Conservation (phyloP, 2,329 filamentous ascomycete genomes). For the Xylariaceae sp. region DNA sequence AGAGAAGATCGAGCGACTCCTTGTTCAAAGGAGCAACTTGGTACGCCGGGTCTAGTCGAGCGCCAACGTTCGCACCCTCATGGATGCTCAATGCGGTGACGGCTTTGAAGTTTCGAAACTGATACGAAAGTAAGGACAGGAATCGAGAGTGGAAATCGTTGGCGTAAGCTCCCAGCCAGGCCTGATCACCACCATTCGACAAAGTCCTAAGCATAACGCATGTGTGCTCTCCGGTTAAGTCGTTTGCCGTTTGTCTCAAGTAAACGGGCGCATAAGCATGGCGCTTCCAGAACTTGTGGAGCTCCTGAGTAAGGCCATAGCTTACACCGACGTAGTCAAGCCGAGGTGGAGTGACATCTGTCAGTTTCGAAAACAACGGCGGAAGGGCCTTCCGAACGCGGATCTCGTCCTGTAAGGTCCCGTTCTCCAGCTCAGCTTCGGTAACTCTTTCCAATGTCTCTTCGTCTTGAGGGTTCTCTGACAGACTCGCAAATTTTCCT, state of each 20-base stretch:
- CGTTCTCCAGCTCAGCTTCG: conserved; percentile 74
- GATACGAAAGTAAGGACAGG: conserved; percentile 82
- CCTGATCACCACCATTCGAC: conserved; percentile 56
- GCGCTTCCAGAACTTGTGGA: conserved; percentile 98
- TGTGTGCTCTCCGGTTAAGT: conserved; percentile 94
- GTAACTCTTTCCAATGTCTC: conserved; percentile 74
- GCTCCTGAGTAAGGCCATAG: conserved; percentile 80
- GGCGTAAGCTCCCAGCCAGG: conserved; percentile 88
- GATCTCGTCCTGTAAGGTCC: conserved; percentile 79
- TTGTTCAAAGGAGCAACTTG: conserved; percentile 62
- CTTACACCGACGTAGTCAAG: conserved; percentile 95
- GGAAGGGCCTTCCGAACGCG: conserved; percentile 90
- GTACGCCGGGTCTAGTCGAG: conserved; percentile 61
- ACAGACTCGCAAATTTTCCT: conserved; percentile 82
- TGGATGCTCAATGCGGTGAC: conserved; percentile 81
- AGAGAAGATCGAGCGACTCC: conserved; percentile 68
- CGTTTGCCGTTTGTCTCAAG: conserved; percentile 90
- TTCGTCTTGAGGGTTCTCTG: conserved; percentile 64
- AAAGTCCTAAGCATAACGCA: conserved; percentile 94
- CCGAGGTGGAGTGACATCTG: conserved; percentile 73
- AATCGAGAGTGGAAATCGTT: conserved; percentile 96
- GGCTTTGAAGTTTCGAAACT: conserved; percentile 81
- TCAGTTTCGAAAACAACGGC: conserved; percentile 83
- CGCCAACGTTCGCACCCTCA: conserved; percentile 74
- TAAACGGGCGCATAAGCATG: conserved; percentile 86